Conservation (phyloP, 140 eudicot species). For the Stevia rebaudiana region DNA sequence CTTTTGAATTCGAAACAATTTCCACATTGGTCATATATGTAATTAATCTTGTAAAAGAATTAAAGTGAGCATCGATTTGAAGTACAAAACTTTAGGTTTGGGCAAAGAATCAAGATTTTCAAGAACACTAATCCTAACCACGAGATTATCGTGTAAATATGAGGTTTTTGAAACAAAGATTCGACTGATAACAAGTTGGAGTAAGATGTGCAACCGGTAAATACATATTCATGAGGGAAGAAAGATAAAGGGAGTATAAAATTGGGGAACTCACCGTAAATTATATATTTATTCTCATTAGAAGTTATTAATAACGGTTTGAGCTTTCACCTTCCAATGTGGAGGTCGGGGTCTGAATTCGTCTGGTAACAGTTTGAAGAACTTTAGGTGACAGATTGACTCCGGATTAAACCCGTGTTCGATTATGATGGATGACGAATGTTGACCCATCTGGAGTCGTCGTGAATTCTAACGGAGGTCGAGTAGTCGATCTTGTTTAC, state of each 20-base stretch:
- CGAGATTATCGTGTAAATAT: background rate
- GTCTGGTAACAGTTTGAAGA: too few relatives aligned
- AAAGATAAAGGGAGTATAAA: background rate
- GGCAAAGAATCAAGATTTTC: slow-evolving; percentile 33
- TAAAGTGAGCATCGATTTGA: slow-evolving; percentile 10
- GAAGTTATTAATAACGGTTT: too few relatives aligned
- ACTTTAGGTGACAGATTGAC: too few relatives aligned
- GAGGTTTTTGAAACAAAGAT: slow-evolving; percentile 14
- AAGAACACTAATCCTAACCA: slow-evolving; percentile 4
- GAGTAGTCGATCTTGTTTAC: too few relatives aligned
- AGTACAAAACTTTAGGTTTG: slow-evolving; percentile 26
- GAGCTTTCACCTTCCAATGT: too few relatives aligned
- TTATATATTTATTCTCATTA: too few relatives aligned
- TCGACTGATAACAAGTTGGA: slow-evolving; percentile 21
- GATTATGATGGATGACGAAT: too few relatives aligned
- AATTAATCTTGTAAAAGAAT: background rate
- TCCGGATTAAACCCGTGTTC: too few relatives aligned
- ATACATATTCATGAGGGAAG: background rate
- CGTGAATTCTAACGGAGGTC: too few relatives aligned
- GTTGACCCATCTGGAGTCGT: too few relatives aligned
- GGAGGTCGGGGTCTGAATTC: too few relatives aligned
- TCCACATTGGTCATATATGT: slow-evolving; percentile 3
- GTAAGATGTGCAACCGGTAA: slow-evolving; percentile 21
- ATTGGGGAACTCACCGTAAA: background rate
- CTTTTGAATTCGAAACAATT: background rate